phyloP scores from a whole-genome alignment of 2,329 filamentous ascomycete species.

The Monilinia fructicola region DNA sequence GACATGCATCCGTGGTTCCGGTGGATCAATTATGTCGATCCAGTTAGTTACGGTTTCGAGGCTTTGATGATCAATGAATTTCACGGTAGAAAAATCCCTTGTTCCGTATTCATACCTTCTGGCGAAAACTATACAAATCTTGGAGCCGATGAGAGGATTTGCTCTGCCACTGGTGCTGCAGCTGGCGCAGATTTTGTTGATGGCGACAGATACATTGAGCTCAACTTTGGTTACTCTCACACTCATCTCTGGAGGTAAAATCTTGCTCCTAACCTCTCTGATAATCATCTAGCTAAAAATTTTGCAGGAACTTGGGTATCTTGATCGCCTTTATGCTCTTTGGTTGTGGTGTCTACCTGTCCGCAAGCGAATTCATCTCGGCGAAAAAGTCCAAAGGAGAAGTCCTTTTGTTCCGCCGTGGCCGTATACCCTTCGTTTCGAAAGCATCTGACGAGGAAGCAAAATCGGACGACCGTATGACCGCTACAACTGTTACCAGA shows the following conservation, averaged over 20 bases:
- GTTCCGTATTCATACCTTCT: slow-evolving; percentile 33
- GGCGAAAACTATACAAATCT: slow-evolving; percentile 32
- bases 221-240: slow-evolving; percentile 57
- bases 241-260: slow-evolving; percentile 60
- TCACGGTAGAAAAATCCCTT: slow-evolving; percentile 32
- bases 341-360: slow-evolving; percentile 62
- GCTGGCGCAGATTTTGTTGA: slow-evolving; percentile 53
- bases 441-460: slow-evolving; percentile 31
- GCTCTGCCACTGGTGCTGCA: slow-evolving; percentile 57
- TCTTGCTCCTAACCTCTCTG: not conserved
- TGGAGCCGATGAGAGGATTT: slow-evolving; percentile 44
- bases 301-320: slow-evolving; percentile 63
- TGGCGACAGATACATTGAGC: slow-evolving; percentile 59
- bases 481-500: slow-evolving; percentile 48
- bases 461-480: slow-evolving; percentile 29
- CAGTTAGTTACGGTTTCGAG: slow-evolving; percentile 66
- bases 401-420: slow-evolving; percentile 71
- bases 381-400: slow-evolving; percentile 77
- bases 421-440: slow-evolving; percentile 47
- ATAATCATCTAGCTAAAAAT: slow-evolving; percentile 33
- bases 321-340: slow-evolving; percentile 62
- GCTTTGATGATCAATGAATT: slow-evolving; percentile 84
- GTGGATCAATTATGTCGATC: slow-evolving; percentile 69
- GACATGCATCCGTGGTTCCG: slow-evolving; percentile 57
- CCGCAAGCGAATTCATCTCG: slow-evolving; percentile 61